Evolutionary conservation across 805 yeast species (phyloP).

Genomic region (Jamesozyma spencerorum): DNA sequence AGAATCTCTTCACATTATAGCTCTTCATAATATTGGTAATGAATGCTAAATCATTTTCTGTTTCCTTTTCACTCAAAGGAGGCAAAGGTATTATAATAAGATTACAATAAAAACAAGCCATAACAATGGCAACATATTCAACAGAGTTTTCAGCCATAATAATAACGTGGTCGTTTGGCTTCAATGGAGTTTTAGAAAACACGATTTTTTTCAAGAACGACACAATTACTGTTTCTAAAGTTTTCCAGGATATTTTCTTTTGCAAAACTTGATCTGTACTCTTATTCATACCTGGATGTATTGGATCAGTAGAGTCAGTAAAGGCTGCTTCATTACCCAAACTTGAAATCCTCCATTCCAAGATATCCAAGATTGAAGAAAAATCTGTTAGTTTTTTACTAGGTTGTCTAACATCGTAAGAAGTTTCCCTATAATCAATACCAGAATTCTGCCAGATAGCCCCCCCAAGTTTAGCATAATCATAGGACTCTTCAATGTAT

Average conservation of each 20-base stretch:
- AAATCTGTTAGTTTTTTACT: conserved; percentile 68
- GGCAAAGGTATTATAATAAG: conserved; percentile 58
- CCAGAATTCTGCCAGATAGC: conserved; percentile 60
- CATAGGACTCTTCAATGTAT: conserved; percentile 40
- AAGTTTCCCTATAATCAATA: conserved; percentile 64
- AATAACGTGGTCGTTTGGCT: conserved; percentile 64
- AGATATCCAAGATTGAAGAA: conserved; percentile 56
- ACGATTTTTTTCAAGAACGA: conserved; percentile 65
- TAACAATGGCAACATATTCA: conserved; percentile 72
- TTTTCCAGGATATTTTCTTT: conserved; percentile 64
- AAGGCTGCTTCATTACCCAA: conserved; percentile 78
- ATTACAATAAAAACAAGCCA: conserved; percentile 82
- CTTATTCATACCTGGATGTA: conserved; percentile 16
- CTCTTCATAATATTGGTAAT: conserved; percentile 58
- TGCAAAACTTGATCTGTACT: conserved; percentile 36
- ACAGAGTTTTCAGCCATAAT: conserved; percentile 82
- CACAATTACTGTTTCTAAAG: conserved; percentile 66
- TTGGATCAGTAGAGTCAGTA: conserved; percentile 31
- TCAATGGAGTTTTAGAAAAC: conserved; percentile 51
- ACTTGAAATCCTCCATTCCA: conserved; percentile 67
- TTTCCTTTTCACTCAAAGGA: conserved; percentile 52
- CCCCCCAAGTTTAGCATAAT: neutral
- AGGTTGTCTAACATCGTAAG: conserved; percentile 62
- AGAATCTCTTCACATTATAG: conserved; percentile 59
- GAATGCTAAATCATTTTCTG: conserved; percentile 66